Percentiles rank a stretch among this genome's conserved stretches.
phyloP scores from a whole-genome alignment of 805 yeast genomes.

The Spathaspora boniae region DNA sequence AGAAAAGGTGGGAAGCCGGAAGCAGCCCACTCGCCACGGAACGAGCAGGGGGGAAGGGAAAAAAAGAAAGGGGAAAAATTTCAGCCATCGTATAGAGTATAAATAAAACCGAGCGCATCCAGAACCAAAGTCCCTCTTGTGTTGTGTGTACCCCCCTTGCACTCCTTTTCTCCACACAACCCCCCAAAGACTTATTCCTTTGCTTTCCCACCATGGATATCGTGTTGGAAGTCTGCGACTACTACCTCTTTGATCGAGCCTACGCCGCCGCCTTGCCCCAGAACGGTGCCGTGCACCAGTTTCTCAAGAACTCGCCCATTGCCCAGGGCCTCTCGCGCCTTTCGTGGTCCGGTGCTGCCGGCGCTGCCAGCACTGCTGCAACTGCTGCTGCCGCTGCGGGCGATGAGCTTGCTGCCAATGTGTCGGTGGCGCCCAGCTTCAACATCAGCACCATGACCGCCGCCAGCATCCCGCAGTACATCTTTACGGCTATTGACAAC shows the following conservation, averaged over 20 bases:
- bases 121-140: too few relatives aligned
- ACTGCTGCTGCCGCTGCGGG: neutral
- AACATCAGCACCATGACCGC: conserved; percentile 4
- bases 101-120: too few relatives aligned
- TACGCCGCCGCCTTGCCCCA: conserved; percentile 59
- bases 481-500: conserved; percentile 12
- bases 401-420: neutral
- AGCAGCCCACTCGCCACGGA: too few relatives aligned
- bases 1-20: too few relatives aligned
- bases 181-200: neutral
- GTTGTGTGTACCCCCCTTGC: too few relatives aligned
- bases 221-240: conserved; percentile 76
- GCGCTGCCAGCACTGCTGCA: neutral
- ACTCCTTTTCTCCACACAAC: neutral
- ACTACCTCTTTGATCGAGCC: conserved; percentile 66
- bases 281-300: conserved; percentile 14
- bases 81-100: too few relatives aligned
- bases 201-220: conserved; percentile 82
- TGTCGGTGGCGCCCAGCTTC: neutral
- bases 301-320: conserved; percentile 9
- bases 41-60: too few relatives aligned
- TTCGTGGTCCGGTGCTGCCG: conserved; percentile 1
- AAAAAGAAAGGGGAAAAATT: too few relatives aligned
- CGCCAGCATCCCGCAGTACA: conserved; percentile 5
- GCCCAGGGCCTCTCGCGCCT: conserved; percentile 3